These are phyloP conservation scores for Martiniozyma abietophila DNA, from an alignment of 805 yeast genomes.

Conservation along the genomic window DNA sequence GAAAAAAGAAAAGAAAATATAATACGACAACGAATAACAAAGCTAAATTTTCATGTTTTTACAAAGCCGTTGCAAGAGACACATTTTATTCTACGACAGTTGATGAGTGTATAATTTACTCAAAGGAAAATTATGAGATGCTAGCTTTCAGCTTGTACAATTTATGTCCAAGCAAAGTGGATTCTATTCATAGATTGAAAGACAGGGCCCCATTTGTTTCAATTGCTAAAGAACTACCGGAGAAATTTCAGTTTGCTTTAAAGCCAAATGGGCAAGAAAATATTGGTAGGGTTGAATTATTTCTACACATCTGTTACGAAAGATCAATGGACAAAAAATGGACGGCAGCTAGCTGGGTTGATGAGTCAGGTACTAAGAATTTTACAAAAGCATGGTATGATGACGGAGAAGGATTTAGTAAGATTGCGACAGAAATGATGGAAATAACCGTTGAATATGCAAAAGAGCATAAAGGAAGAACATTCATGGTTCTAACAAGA, in stretches of 20 bases:
- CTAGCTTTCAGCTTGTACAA: conserved; percentile 51
- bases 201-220: conserved; percentile 28
- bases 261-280: conserved; percentile 29
- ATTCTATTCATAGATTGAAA: conserved; percentile 12
- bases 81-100: conserved; percentile 29
- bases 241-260: conserved; percentile 34
- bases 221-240: conserved; percentile 34
- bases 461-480: conserved; percentile 38
- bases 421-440: conserved; percentile 62
- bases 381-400: conserved; percentile 57
- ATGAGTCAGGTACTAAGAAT: conserved; percentile 58
- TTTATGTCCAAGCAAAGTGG: conserved; percentile 33
- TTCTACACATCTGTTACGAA: conserved; percentile 79
- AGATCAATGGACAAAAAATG: conserved; percentile 73
- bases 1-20: conserved; percentile 16
- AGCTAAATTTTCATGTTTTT: conserved; percentile 18
- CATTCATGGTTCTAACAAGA: conserved; percentile 59
- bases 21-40: too few relatives aligned
- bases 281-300: conserved; percentile 57
- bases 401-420: conserved; percentile 32
- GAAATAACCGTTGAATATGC: conserved; percentile 41
- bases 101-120: conserved; percentile 22
- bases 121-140: conserved; percentile 30
- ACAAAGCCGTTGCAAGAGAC: conserved; percentile 35
- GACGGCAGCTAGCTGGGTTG: conserved; percentile 86